Percentiles rank a stretch among this genome's conserved stretches.
These are phyloP conservation scores for Globisporangium ultimum DNA, from an alignment of 352 stramenopile genomes.

Conservation along the genomic window DNA sequence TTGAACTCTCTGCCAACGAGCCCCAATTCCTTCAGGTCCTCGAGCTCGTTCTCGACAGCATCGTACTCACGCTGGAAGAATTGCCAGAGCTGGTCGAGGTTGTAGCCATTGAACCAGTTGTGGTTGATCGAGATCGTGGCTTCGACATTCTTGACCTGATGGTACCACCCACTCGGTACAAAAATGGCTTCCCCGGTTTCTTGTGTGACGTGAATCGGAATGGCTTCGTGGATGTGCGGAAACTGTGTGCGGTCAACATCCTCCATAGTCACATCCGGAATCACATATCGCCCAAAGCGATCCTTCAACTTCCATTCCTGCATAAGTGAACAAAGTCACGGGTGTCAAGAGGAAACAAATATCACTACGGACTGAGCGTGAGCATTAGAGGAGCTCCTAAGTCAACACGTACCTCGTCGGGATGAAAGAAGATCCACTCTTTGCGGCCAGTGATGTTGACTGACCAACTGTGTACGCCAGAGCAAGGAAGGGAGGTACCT, in stretches of 20 bases:
- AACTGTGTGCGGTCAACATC: conserved; percentile 52
- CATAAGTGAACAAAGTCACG: neutral
- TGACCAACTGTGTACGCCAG: conserved; percentile 80
- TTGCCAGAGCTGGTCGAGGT: conserved; percentile 50
- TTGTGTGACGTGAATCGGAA: conserved; percentile 49
- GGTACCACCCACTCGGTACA: conserved; percentile 95
- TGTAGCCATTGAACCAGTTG: conserved; percentile 96
- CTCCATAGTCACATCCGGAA: conserved; percentile 46
- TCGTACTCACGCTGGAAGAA: conserved; percentile 69
- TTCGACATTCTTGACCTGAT: conserved; percentile 92
- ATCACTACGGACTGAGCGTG: neutral
- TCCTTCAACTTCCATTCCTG: conserved; percentile 81
- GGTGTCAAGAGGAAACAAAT: neutral
- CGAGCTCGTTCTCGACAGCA: conserved; percentile 59
- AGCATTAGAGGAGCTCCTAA: neutral
- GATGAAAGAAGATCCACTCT: conserved; percentile 89
- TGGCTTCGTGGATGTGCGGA: conserved; percentile 45
- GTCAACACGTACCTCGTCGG: conserved; percentile 53
- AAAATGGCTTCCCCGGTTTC: conserved; percentile 89
- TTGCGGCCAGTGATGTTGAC: conserved; percentile 96
- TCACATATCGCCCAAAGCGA: conserved; percentile 47
- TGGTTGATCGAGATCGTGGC: conserved; percentile 96
- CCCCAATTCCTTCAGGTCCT: conserved; percentile 59
- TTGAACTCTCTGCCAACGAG: conserved; percentile 50
- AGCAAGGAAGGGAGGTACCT: neutral